Percentiles rank a stretch among this genome's conserved stretches.
Conservation (phyloP, 169 alveolate genomes). For the Cryptosporidium sp. region DNA sequence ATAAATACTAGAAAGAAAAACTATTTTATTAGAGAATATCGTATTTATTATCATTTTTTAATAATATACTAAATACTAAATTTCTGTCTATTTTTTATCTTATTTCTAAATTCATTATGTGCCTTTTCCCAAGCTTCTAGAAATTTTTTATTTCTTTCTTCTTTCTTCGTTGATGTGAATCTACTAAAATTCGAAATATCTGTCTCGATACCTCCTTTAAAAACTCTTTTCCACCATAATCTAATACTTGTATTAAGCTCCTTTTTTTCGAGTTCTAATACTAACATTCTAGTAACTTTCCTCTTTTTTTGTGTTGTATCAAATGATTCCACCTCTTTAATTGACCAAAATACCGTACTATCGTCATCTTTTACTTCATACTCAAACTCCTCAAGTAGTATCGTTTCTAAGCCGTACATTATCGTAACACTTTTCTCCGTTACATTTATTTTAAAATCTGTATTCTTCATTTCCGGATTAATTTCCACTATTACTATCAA, state of each 20-base stretch:
- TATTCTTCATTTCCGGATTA: background rate
- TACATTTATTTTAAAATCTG: background rate
- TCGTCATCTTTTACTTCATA: conserved; percentile 27
- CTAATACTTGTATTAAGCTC: conserved; percentile 6
- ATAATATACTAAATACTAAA: background rate
- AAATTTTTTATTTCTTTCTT: conserved; percentile 34
- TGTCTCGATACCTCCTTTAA: conserved; percentile 34
- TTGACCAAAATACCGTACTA: conserved; percentile 51
- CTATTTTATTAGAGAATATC: background rate
- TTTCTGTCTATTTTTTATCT: conserved; percentile 15
- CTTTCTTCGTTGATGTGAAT: conserved; percentile 2
- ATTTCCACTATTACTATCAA: background rate
- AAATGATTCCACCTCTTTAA: conserved; percentile 5
- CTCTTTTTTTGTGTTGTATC: background rate
- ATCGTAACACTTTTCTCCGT: background rate
- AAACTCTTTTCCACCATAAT: conserved; percentile 56
- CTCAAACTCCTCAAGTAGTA: conserved; percentile 19
- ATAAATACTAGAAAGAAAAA: background rate
- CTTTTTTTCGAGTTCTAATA: conserved; percentile 41
- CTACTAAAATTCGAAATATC: conserved; percentile 2
- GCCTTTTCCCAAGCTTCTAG: conserved; percentile 43
- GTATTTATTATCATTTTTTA: background rate
- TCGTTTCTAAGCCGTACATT: background rate
- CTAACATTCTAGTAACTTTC: background rate
- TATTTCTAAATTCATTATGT: conserved; percentile 22